A percentile compares a stretch with the other conserved stretches of the same genome.
Evolutionary conservation across 768 basidiomycete genomes (phyloP).

Genomic region (Crepidotus variabilis): DNA sequence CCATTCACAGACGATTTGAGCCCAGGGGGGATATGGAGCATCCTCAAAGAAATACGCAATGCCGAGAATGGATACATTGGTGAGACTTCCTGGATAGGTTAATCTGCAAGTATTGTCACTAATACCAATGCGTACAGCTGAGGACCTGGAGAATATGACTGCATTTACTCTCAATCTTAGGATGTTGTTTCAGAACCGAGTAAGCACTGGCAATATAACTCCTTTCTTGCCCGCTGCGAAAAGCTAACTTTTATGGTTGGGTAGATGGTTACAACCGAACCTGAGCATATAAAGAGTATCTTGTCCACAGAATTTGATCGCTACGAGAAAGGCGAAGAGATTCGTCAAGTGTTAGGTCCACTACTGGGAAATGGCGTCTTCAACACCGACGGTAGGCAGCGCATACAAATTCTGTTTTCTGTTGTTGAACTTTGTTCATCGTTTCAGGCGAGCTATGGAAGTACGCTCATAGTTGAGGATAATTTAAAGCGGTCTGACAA

Average conservation of each 20-base stretch:
- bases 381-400: conserved; percentile 45
- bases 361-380: conserved; percentile 58
- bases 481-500: background rate
- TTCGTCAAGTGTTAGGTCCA: conserved; percentile 15
- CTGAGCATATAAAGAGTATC: conserved; percentile 47
- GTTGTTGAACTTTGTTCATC: background rate
- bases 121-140: conserved; percentile 19
- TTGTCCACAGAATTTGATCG: conserved; percentile 34
- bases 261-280: conserved; percentile 44
- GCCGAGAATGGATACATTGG: conserved; percentile 28
- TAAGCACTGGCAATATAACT: too few species aligned
- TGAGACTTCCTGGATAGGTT: conserved; percentile 16
- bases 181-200: conserved; percentile 15
- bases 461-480: conserved; percentile 19
- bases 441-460: conserved; percentile 54
- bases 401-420: background rate
- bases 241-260: background rate
- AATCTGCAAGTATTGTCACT: conserved; percentile 8
- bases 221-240: too few species aligned
- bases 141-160: conserved; percentile 16
- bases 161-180: conserved; percentile 7
- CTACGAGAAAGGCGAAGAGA: conserved; percentile 26
- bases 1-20: conserved; percentile 5
- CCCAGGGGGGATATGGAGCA: conserved; percentile 11
- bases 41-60: conserved; percentile 10